Base-by-base conservation (phyloP, 441 rosid genomes). In the Hypseocharis bilobata region DNA sequence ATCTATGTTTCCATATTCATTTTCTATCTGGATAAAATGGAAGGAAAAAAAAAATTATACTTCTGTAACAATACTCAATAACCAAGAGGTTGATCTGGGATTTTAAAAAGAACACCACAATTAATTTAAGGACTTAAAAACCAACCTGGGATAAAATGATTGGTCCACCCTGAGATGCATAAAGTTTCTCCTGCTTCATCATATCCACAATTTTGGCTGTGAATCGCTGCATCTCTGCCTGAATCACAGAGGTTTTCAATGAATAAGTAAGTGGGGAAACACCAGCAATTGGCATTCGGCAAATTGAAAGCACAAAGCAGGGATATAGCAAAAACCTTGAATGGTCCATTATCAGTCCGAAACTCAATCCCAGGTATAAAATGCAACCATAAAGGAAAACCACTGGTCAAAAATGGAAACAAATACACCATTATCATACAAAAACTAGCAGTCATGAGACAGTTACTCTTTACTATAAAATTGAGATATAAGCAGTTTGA, bases 141-240 rank as follows among this genome's bases (percentile, higher is more conserved):
- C 28, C 22, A 60, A 83, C 92, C 89, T 87, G 89, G 2, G 92
- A 85, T 47, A 87, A 73, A 69, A 87, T 82, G 52, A 87, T 87
- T 32, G 92, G 89, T n/a, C 89, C 92, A 61, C 92, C 89, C 74
- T 85, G 87, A 65, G 92, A 82, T 28, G 89, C 87, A 79, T 76
- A 87, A 6, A 87, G 78, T 20, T 83, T 83, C 71, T 87, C 84
- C 65, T 79, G 78, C 80, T 85, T 83, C 89, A 87, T 85, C 70
- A 87, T 42, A 62, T 77, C 80, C 65, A 87, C 89, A 65, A 87
- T 83, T 78, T 81, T 83, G 44, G 84, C 72, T 0, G 92, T 83
- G 65, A 87, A 87, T n/a, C 84, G 72, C 80, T 83, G 82, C 92
- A 87, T 87, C 71, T 87, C 92, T 6, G 74, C 73, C 92, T 87